Evolutionary conservation across 352 stramenopile species (phyloP), one percentile per base, ranked within the genome.

Genomic region (Globisporangium solare): DNA sequence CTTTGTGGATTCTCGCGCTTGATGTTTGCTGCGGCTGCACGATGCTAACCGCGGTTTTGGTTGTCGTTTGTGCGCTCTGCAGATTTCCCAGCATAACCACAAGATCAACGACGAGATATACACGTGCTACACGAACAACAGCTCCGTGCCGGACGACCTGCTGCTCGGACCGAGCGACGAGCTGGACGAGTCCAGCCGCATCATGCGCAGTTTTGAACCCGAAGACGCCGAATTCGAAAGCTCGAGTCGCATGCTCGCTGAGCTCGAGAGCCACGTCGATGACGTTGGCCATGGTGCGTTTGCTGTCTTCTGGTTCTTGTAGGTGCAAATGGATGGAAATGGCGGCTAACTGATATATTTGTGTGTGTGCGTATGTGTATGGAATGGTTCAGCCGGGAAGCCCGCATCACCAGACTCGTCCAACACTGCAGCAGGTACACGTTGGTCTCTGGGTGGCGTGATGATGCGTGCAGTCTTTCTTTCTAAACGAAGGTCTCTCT

Each of bases 41-140:
- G 18, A 46, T 49, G 27, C 5, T 42, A 42, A 10, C 3, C 27
- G 5, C 27, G 27, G 3, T 35, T 40, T 41, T 64, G 22, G 42
- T 35, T n/a, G n/a, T n/a, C n/a, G n/a, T 35, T 35, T 35, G 27
- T 35, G 27, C 10, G 24, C 46, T 27, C 14, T 45, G n/a, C 17
- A 88, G 78, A 89, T 92, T 50, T 71, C 76, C 8, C 70, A 87
- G 37, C 82, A 92, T 51, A 92, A 92, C 60, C 82, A 92, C 49
- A 67, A 68, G 15, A 86, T 92, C 55, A 89, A 62, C 20, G 79
- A 89, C 51, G 79, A 89, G 56, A 89, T 92, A 58, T 87, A 81
- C 67, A 72, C 74, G 22, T 92, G 75, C 66, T 92, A 89, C 64
- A 74, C 67, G 20, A 92, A 86, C 65, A 92, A 88, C 69, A 92